Conservation (phyloP, 1,284 basidiomycete species). For the Singerocomus inundabilis region DNA sequence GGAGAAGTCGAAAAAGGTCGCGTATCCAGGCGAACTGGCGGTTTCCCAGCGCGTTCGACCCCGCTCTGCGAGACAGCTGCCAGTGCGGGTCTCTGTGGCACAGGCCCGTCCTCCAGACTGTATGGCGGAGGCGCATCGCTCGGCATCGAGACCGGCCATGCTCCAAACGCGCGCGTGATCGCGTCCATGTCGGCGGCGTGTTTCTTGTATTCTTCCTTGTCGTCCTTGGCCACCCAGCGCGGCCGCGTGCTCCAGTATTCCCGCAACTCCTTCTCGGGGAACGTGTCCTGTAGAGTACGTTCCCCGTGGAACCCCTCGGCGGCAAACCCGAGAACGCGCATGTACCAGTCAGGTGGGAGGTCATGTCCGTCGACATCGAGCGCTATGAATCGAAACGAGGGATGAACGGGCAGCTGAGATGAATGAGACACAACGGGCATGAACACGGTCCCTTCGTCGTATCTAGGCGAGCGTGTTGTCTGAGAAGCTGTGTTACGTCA, state of each 20-base stretch:
- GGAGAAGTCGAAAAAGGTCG: neutral
- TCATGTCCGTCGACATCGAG: conserved; percentile 72
- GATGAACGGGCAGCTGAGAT: conserved; percentile 54
- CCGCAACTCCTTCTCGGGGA: conserved; percentile 68
- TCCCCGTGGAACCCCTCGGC: conserved; percentile 65
- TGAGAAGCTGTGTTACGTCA: neutral
- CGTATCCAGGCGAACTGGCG: conserved; percentile 1
- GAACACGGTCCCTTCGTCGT: conserved; percentile 77
- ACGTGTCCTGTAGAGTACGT: conserved; percentile 56
- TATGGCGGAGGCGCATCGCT: conserved; percentile 69
- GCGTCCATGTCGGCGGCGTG: conserved; percentile 4
- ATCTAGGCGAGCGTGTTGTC: conserved; percentile 42
- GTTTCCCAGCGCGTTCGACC: neutral
- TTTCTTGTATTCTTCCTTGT: neutral
- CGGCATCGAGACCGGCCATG: conserved; percentile 20
- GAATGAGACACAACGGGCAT: conserved; percentile 64
- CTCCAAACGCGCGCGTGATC: conserved; percentile 13
- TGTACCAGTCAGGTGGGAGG: conserved; percentile 76
- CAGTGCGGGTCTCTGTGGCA: neutral
- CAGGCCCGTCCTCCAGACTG: conserved; percentile 50
- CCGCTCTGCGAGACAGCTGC: too few species aligned
- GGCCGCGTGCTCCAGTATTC: conserved; percentile 72
- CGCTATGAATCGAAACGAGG: conserved; percentile 58
- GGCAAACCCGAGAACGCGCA: conserved; percentile 72
- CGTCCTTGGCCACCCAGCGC: conserved; percentile 45